These are phyloP conservation scores for Pestalotiopsis sp. DNA, from an alignment of 2,329 filamentous ascomycete species.

Conservation along the genomic window DNA sequence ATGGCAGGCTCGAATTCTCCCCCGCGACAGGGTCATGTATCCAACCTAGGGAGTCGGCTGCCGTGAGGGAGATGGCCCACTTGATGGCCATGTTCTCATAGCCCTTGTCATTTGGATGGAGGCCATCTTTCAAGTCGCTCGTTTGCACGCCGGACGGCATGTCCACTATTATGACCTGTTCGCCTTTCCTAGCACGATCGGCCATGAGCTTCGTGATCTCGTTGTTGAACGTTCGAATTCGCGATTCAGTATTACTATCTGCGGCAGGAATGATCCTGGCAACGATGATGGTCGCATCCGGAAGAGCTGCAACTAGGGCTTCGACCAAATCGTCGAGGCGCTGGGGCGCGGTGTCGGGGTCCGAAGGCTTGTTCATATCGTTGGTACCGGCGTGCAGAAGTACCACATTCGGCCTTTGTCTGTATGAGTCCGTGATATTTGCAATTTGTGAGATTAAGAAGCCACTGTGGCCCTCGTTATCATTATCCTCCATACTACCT, in stretches of 20 bases:
- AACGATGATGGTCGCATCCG: neutral
- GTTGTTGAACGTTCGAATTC: neutral
- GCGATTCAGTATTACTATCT: neutral
- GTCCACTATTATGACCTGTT: neutral
- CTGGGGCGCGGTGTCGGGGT: neutral
- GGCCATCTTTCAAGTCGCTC: neutral
- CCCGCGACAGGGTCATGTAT: neutral
- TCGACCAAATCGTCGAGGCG: neutral
- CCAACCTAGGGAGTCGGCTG: neutral
- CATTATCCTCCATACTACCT: neutral
- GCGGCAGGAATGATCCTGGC: neutral
- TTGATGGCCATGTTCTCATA: neutral
- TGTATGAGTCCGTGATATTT: neutral
- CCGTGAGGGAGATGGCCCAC: neutral
- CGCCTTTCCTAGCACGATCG: neutral
- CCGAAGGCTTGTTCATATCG: constrained; percentile 12
- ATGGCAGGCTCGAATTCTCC: neutral
- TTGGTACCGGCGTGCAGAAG: constrained; percentile 13
- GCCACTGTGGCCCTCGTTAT: neutral
- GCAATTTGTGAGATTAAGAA: neutral
- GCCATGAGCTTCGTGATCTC: neutral
- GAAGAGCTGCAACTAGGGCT: neutral
- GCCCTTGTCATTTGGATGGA: neutral
- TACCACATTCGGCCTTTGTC: constrained; percentile 9
- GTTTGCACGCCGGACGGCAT: neutral